Conservation (phyloP, 371 early-diverging fungal genomes). For the Capniomyces stellatus region DNA sequence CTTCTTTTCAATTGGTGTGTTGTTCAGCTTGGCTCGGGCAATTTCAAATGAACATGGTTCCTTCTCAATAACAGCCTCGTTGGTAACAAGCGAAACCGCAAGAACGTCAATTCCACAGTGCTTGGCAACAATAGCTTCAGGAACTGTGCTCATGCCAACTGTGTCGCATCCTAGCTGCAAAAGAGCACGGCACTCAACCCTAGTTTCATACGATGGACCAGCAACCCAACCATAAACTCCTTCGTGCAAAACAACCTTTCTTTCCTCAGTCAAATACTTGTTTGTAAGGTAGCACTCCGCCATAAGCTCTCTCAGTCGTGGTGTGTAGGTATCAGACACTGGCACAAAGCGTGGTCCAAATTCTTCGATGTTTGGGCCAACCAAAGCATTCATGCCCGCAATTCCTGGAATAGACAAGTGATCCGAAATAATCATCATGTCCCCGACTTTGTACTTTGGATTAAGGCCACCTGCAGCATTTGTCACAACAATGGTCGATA, state of each 20-base stretch:
- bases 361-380: slow-evolving; percentile 60
- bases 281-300: slow-evolving; percentile 11
- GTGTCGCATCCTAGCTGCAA: slow-evolving; percentile 58
- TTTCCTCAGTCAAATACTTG: slow-evolving; percentile 7
- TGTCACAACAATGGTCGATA: slow-evolving; percentile 51
- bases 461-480: slow-evolving; percentile 82
- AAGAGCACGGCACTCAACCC: slow-evolving; percentile 70
- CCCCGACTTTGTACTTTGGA: slow-evolving; percentile 54
- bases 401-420: slow-evolving; percentile 70
- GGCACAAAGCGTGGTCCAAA: slow-evolving; percentile 86
- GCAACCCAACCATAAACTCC: slow-evolving; percentile 68
- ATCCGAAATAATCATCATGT: slow-evolving; percentile 72
- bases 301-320: slow-evolving; percentile 43
- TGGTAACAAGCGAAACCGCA: slow-evolving; percentile 71
- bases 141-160: slow-evolving; percentile 86
- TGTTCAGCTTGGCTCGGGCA: slow-evolving; percentile 23
- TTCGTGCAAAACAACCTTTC: slow-evolving; percentile 32
- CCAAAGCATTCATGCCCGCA: slow-evolving; percentile 58
- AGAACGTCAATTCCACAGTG: slow-evolving; percentile 75
- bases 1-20: slow-evolving; percentile 8
- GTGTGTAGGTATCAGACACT: slow-evolving; percentile 70
- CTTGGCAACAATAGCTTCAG: slow-evolving; percentile 78
- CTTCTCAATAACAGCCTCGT: slow-evolving; percentile 42
- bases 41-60: slow-evolving; percentile 44
- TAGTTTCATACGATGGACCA: slow-evolving; percentile 86